Conservation (phyloP, 257 asterid species). For the Forsythia viridissima region DNA sequence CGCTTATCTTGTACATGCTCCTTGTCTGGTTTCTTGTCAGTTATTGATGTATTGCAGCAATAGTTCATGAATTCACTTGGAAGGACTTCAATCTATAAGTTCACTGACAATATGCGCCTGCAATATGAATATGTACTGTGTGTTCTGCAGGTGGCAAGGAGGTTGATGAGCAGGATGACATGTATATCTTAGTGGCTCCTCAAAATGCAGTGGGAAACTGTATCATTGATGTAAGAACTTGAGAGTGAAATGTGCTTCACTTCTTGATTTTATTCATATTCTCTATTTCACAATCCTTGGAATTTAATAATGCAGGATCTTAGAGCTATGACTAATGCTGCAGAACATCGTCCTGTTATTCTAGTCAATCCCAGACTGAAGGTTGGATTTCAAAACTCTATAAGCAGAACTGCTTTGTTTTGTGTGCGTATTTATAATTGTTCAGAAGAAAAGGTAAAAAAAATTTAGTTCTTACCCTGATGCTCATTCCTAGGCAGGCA, state of each 20-base stretch:
- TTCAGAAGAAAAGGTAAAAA: slow-evolving; percentile 3
- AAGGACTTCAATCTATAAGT: background rate
- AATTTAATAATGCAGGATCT: slow-evolving; percentile 62
- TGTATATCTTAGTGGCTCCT: slow-evolving; percentile 94
- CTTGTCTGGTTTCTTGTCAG: background rate
- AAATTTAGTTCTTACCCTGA: background rate
- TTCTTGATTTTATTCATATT: slow-evolving; percentile 13
- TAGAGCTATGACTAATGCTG: slow-evolving; percentile 94
- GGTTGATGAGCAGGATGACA: slow-evolving; percentile 86
- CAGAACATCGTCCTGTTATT: slow-evolving; percentile 80
- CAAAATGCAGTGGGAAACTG: slow-evolving; percentile 96
- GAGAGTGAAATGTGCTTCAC: background rate
- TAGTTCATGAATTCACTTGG: background rate
- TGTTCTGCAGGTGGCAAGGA: slow-evolving; percentile 74
- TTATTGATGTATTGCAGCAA: background rate
- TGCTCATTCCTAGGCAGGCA: background rate
- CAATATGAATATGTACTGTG: slow-evolving; percentile 9
- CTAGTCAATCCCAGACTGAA: slow-evolving; percentile 78
- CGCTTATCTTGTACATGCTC: background rate
- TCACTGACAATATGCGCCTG: background rate
- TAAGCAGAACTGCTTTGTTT: slow-evolving; percentile 14
- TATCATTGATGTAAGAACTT: slow-evolving; percentile 73
- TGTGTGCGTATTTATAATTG: background rate
- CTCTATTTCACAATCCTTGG: slow-evolving; percentile 17
- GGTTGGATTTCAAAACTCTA: slow-evolving; percentile 41